Evolutionary conservation across 148 eudicot genomes (phyloP), one percentile per base, ranked within the genome.

Genomic region (Arctostaphylos glauca): DNA sequence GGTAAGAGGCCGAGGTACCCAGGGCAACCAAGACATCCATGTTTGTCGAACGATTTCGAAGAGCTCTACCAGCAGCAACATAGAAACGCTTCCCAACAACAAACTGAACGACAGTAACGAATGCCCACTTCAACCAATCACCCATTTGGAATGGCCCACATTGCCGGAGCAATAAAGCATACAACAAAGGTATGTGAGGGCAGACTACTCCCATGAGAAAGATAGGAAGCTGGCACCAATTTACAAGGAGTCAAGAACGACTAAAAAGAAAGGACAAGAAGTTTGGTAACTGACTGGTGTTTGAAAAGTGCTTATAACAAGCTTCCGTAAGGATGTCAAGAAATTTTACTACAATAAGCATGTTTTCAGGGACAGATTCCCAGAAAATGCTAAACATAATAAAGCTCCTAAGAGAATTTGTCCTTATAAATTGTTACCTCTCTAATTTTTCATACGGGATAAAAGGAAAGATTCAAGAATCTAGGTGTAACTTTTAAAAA

Each of bases 21-120:
- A 96, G 83, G 52, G 93, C 98, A 87, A 96, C 97, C 83, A 96
- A 88, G 81, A 96, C 99, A 90, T 96, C 99, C 99, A 96, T 96
- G 86, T 96, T 96, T 68, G 99, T 94, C 55, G 99, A 91, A 76
- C 98, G 91, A 84, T 95, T 93, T 87, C 92, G 90, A 62, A 96
- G 92, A 25, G 99, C 99, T 87, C 97, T 92, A 74, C 90, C 89
- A 87, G 99, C 98, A 75, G 95, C 99, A 85, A 96, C 83, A 88
- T 96, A 96, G 76, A 96, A 96, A 76, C 99, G 97, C 84, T 93
- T 96, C 46, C 99, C 99, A 89, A 96, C 80, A 81, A 83, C 95
- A 93, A 96, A 96, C 79, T 96, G 99, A 88, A 96, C 91, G 80
- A 93, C 38, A 52, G 90, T 91, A 76, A 92, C 99, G 81, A 96